These are phyloP conservation scores for Citrus reticulata DNA, from an alignment of 345 rosid genomes.

Conservation along the genomic window DNA sequence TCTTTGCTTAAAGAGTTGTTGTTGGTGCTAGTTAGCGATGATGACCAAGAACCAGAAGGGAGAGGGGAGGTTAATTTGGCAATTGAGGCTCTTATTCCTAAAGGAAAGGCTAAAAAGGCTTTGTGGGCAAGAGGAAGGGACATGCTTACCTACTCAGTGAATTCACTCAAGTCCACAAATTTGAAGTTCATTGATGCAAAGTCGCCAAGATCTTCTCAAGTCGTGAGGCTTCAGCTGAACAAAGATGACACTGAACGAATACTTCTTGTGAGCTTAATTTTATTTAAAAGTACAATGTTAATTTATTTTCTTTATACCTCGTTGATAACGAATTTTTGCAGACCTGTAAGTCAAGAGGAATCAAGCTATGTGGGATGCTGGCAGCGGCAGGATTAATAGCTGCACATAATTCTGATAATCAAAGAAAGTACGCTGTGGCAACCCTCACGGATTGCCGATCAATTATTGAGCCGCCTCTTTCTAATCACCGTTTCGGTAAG, in stretches of 20 bases:
- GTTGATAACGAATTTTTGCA: background rate
- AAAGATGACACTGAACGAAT: slow-evolving; percentile 27
- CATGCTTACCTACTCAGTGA: slow-evolving; percentile 40
- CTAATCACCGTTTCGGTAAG: slow-evolving; percentile 33
- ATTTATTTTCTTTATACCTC: background rate
- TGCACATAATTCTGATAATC: slow-evolving; percentile 7
- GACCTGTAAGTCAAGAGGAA: slow-evolving; percentile 26
- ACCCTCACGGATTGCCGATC: slow-evolving; percentile 35
- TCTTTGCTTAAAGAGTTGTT: slow-evolving; percentile 26
- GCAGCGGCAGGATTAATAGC: slow-evolving; percentile 29
- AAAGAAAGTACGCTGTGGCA: slow-evolving; percentile 24
- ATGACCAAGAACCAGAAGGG: background rate
- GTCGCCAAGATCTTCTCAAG: slow-evolving; percentile 34
- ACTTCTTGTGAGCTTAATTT: slow-evolving; percentile 21
- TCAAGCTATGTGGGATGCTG: slow-evolving; percentile 27
- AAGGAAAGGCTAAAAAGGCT: slow-evolving; percentile 29
- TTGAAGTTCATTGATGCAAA: slow-evolving; percentile 34
- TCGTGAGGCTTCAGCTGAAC: slow-evolving; percentile 35
- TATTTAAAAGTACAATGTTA: background rate
- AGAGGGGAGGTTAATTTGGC: slow-evolving; percentile 22
- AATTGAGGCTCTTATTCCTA: slow-evolving; percentile 40
- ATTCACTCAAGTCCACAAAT: slow-evolving; percentile 30
- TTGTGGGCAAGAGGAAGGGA: slow-evolving; percentile 41
- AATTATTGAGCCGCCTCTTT: slow-evolving; percentile 35
- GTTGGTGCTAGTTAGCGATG: slow-evolving; percentile 11